phyloP scores from a whole-genome alignment of 1,284 basidiomycete species.

The Rhodotorula glutinis region DNA sequence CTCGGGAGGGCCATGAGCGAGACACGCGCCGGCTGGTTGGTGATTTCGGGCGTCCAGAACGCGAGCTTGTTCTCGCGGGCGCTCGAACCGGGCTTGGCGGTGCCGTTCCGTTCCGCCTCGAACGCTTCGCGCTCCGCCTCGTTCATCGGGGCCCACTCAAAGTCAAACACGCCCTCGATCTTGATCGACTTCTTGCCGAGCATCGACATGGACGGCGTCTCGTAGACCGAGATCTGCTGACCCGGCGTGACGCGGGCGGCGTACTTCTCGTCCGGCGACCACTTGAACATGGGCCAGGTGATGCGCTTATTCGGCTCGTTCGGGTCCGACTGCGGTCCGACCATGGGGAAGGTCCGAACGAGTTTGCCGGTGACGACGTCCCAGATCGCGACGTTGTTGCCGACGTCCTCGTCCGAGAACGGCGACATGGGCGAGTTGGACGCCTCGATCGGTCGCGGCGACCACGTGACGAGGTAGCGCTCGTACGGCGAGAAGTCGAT shows the following conservation, averaged over 20 bases:
- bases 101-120: conserved; percentile 94
- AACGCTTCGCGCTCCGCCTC: conserved; percentile 79
- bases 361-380: conserved; percentile 90
- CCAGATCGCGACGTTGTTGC: conserved; percentile 96
- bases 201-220: conserved; percentile 88
- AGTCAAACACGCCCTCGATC: conserved; percentile 96
- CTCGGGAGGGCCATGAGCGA: conserved; percentile 86
- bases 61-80: conserved; percentile 83
- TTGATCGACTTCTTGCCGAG: conserved; percentile 97
- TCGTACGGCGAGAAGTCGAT: conserved; percentile 98
- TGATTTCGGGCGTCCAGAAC: conserved; percentile 96
- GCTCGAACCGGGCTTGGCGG: conserved; percentile 48
- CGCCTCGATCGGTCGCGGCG: conserved; percentile 87
- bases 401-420: conserved; percentile 91
- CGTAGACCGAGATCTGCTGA: conserved; percentile 92
- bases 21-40: conserved; percentile 94
- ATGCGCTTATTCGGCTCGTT: conserved; percentile 57
- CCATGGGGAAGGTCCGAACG: conserved; percentile 84
- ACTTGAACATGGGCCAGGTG: conserved; percentile 92
- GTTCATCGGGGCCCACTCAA: conserved; percentile 96
- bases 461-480: conserved; percentile 97
- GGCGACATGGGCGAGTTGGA: conserved; percentile 54
- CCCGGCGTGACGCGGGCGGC: conserved; percentile 85
- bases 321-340: conserved; percentile 41
- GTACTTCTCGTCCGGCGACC: conserved; percentile 96